A percentile compares a stretch with the other conserved stretches of the same genome.
Evolutionary conservation across 192 early-diverging fungal genomes (phyloP).

Genomic region (Coemansia sp.): DNA sequence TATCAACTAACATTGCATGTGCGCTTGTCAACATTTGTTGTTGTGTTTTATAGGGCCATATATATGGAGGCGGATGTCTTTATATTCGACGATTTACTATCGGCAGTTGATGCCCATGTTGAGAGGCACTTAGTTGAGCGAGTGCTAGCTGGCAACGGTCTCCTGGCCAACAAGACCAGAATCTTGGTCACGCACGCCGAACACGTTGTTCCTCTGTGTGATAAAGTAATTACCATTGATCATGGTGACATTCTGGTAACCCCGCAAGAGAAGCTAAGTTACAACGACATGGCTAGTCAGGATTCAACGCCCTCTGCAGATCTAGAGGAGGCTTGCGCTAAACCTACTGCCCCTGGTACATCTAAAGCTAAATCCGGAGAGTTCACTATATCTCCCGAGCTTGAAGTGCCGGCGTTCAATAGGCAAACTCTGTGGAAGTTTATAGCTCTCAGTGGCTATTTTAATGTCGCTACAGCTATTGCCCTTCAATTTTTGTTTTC

Average conservation of each 20-base stretch:
- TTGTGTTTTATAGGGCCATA: conserved; percentile 55
- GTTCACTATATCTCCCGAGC: conserved; percentile 15
- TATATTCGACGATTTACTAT: conserved; percentile 34
- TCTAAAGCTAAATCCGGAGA: neutral
- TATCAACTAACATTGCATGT: neutral
- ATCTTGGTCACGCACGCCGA: conserved; percentile 46
- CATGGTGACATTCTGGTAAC: conserved; percentile 7
- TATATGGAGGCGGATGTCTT: conserved; percentile 62
- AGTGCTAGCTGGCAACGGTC: conserved; percentile 24
- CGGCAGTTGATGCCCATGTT: conserved; percentile 36
- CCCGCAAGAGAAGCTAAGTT: neutral
- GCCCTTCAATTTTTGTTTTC: conserved; percentile 8
- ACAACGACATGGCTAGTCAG: neutral
- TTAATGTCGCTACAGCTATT: neutral
- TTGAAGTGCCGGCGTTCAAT: neutral
- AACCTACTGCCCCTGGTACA: no score
- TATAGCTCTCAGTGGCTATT: conserved; percentile 11
- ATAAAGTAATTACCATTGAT: conserved; percentile 20
- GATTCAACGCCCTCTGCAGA: neutral
- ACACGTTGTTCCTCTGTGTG: conserved; percentile 34
- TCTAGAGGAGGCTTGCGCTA: neutral
- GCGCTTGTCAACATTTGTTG: neutral
- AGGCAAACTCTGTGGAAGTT: neutral
- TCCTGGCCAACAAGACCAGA: conserved; percentile 28
- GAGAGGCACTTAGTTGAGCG: conserved; percentile 34